Evolutionary conservation across 1,284 basidiomycete species (phyloP).

Genomic region (Neotropicomus parvogracilis): DNA sequence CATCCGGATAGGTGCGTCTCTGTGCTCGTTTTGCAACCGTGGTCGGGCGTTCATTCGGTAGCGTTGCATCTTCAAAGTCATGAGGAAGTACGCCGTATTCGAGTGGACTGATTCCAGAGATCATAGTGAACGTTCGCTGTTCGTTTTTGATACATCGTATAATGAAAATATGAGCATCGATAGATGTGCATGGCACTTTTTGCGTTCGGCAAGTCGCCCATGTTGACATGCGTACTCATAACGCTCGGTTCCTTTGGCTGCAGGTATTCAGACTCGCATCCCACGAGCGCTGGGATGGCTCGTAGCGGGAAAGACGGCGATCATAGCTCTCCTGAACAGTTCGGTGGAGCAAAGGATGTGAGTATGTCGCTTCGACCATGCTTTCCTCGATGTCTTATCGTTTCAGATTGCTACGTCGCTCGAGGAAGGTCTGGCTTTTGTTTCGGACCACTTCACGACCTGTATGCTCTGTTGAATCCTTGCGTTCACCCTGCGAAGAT

Average conservation of each 20-base stretch:
- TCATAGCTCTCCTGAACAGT: background rate
- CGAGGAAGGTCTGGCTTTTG: constrained; percentile 2
- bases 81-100: constrained; percentile 5
- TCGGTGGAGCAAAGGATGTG: constrained; percentile 1
- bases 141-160: background rate
- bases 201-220: constrained; percentile 1
- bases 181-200: constrained; percentile 3
- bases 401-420: background rate
- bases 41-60: background rate
- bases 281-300: background rate
- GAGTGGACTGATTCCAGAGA: constrained; percentile 1
- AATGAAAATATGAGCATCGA: background rate
- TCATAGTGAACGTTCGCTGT: constrained; percentile 1
- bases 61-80: background rate
- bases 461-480: constrained; percentile 2
- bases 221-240: background rate
- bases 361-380: background rate
- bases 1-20: constrained; percentile 4
- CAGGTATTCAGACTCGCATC: background rate
- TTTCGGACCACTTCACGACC: constrained; percentile 5
- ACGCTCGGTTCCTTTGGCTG: background rate
- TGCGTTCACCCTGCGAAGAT: background rate
- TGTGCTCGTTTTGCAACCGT: background rate
- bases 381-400: background rate
- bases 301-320: background rate